phyloP scores from a whole-genome alignment of 1,284 basidiomycete species.

The Heterobasidion annosum region DNA sequence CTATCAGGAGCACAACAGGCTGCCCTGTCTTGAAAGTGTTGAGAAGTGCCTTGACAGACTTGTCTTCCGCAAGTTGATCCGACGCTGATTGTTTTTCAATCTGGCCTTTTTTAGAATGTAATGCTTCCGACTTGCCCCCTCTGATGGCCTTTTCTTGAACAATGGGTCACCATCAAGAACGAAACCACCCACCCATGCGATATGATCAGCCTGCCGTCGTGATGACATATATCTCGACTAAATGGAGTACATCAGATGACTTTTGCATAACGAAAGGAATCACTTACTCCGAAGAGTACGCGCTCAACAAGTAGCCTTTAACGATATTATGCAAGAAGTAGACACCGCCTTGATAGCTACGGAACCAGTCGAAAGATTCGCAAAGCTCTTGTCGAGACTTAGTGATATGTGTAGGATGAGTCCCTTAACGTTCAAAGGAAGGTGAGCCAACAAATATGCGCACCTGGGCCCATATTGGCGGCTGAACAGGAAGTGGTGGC shows the following conservation, averaged over 20 bases:
- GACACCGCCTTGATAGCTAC: conserved; percentile 70
- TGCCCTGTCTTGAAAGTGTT: conserved; percentile 38
- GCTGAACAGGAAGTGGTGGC: conserved; percentile 12
- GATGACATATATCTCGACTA: conserved; percentile 61
- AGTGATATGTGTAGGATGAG: background rate
- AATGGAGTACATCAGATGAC: conserved; percentile 2
- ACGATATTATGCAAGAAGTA: conserved; percentile 54
- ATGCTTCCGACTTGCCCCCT: conserved; percentile 59
- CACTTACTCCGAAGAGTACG: conserved; percentile 50
- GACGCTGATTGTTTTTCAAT: conserved; percentile 30
- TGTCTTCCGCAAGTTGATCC: conserved; percentile 58
- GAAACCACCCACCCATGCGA: conserved; percentile 59
- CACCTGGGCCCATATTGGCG: conserved; percentile 30
- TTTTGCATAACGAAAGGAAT: background rate
- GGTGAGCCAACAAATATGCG: conserved; percentile 1
- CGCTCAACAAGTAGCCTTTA: conserved; percentile 67
- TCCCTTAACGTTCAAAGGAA: background rate
- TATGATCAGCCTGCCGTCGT: conserved; percentile 59
- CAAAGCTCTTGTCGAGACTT: conserved; percentile 77
- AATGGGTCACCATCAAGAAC: background rate
- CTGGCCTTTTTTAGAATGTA: conserved; percentile 30
- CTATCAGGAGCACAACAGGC: conserved; percentile 59
- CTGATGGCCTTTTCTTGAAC: conserved; percentile 22
- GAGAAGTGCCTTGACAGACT: conserved; percentile 59
- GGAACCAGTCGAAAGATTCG: conserved; percentile 66